A percentile compares a stretch with the other conserved stretches of the same genome.
phyloP scores from a whole-genome alignment of 805 yeast species.

The Cyberlindnera euphorbiiphila region DNA sequence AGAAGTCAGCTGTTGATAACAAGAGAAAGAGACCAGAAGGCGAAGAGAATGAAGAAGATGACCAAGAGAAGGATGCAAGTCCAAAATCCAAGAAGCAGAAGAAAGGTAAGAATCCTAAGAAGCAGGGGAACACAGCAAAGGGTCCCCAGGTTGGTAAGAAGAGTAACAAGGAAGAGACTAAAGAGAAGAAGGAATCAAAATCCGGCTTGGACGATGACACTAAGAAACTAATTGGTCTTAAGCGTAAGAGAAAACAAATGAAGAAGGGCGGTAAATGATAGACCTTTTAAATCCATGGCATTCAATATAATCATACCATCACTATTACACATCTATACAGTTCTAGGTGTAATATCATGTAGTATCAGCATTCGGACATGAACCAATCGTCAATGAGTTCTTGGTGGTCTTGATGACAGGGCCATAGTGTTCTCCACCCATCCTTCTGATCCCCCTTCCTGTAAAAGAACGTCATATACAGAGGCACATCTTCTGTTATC shows the following conservation, averaged over 20 bases:
- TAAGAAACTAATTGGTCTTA: constrained; percentile 61
- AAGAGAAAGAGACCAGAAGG: constrained; percentile 27
- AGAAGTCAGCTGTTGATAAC: constrained; percentile 29
- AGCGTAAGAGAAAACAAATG: constrained; percentile 61
- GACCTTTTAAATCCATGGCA: too few relatives aligned
- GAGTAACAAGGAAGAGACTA: constrained; percentile 4
- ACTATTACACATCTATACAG: too few relatives aligned
- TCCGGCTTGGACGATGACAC: constrained; percentile 49
- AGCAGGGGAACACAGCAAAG: constrained; percentile 44
- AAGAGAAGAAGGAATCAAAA: constrained; percentile 18
- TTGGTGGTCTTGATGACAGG: constrained; percentile 64
- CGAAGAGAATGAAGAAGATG: constrained; percentile 21
- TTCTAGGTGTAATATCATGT: too few relatives aligned
- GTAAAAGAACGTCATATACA: constrained; percentile 55
- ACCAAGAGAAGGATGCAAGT: constrained; percentile 18
- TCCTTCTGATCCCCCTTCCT: constrained; percentile 87
- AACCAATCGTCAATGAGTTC: constrained; percentile 65
- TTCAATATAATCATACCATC: too few relatives aligned
- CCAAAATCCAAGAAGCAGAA: constrained; percentile 14
- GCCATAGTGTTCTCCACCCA: constrained; percentile 83
- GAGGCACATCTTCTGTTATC: constrained; percentile 26
- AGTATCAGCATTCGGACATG: too few relatives aligned
- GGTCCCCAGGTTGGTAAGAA: constrained; percentile 29
- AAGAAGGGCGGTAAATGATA: constrained; percentile 28
- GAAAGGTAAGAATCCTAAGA: constrained; percentile 22